Base-by-base conservation (phyloP, 1,139 yeast genomes). In the Arxiozyma telluris region DNA sequence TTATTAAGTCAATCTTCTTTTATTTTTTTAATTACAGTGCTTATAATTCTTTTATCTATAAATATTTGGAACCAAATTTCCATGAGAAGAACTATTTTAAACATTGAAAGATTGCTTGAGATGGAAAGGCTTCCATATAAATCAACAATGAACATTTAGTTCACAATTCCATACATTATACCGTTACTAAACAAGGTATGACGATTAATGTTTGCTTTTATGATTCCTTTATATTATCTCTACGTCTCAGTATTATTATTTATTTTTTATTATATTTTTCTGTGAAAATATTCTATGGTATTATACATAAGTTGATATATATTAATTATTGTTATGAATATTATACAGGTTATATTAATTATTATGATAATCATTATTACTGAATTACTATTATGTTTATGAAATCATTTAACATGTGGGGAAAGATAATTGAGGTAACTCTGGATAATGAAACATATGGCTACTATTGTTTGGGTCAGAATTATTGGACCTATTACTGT, bases 391-490 rank as follows among this genome's bases (percentile, higher is more conserved):
- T 30, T 44, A 21, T 46, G 20, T 21, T 38, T 15, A 46, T 39
- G 27, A 39, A 6, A 6, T 8, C 1, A 44, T 15, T 57, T 50
- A 58, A 38, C 49, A 59, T 34, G 64, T 58, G 51, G 61, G 56
- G 51, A 60, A 54, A 41, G 55, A 58, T 27, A 64, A 53, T 50
- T 59, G 59, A 8, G 69, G 69, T 39, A 65, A 58, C 49, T 64
- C 68, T 4, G 69, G 69, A 51, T 64, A 64, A 22, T 48, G 51
- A 9, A 58, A 53, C n/a, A 53, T 50, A 42, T 49, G 45, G 39
- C 22, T 20, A 7, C 42, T 39, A 25, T 41, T 30, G 18, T 44
- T 41, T 27, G n/a, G n/a, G 39, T 34, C n/a, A 12, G 39, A 12
- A 43, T 50, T 50, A 38, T 18, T 20, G 12, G 27, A 23, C 15